Percentiles rank a stretch among this genome's conserved stretches.
Evolutionary conservation across 495 filamentous ascomycete species (phyloP).

Genomic region (Neurospora africana): DNA sequence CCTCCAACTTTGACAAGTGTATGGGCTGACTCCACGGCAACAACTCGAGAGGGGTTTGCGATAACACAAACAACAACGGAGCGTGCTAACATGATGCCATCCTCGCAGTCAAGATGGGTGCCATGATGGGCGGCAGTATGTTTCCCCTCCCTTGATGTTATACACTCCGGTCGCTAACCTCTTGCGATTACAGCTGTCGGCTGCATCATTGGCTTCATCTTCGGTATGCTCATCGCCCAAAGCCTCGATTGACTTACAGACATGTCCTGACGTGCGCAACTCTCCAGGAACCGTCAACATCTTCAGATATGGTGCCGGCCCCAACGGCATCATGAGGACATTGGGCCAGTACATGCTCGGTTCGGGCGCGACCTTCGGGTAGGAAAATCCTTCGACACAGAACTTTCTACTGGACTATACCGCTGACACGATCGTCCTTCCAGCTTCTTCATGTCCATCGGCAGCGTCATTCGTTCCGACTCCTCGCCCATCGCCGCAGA

Average conservation of each 20-base stretch:
- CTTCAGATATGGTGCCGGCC: slow-evolving; percentile 83
- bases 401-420: neutral
- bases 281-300: slow-evolving; percentile 76
- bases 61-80: slow-evolving; percentile 20
- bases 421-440: slow-evolving; percentile 1
- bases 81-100: slow-evolving; percentile 16
- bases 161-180: slow-evolving; percentile 2
- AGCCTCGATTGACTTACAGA: neutral
- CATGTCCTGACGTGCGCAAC: slow-evolving; percentile 12
- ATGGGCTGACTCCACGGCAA: slow-evolving; percentile 17
- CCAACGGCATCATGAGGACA: slow-evolving; percentile 85
- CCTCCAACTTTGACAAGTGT: slow-evolving; percentile 90
- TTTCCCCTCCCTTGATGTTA: slow-evolving; percentile 4
- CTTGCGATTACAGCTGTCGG: slow-evolving; percentile 63
- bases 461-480: slow-evolving; percentile 87
- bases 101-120: slow-evolving; percentile 83
- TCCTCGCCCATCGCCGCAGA: slow-evolving; percentile 50
- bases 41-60: neutral
- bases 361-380: slow-evolving; percentile 97
- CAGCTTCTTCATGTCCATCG: slow-evolving; percentile 99
- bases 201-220: slow-evolving; percentile 93
- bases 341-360: slow-evolving; percentile 95
- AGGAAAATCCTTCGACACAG: slow-evolving; percentile 19
- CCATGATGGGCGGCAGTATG: slow-evolving; percentile 95
- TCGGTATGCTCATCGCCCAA: slow-evolving; percentile 46